phyloP scores from a whole-genome alignment of 2,329 filamentous ascomycete genomes.

The Falciphora oryzae region DNA sequence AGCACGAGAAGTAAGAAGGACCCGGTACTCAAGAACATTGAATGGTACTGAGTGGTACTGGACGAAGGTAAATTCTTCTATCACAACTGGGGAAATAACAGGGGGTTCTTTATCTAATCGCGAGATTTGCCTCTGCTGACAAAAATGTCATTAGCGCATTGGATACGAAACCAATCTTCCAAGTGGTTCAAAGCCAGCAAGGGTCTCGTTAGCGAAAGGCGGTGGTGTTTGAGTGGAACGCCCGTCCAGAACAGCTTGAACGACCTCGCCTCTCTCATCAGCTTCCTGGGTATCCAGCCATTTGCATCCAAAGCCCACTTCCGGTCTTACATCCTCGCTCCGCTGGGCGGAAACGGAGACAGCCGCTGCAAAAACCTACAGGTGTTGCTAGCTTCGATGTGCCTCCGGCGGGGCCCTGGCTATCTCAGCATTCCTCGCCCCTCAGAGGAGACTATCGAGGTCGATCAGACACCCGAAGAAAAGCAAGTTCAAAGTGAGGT shows the following conservation, averaged over 20 bases:
- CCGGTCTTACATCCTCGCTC: slow-evolving; percentile 34
- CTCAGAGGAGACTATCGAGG: slow-evolving; percentile 24
- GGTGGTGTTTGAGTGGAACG: slow-evolving; percentile 50
- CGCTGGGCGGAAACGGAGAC: slow-evolving; percentile 24
- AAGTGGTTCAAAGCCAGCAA: neutral
- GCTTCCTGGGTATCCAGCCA: slow-evolving; percentile 38
- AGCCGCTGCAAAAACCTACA: slow-evolving; percentile 24
- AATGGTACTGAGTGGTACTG: neutral
- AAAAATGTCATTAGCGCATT: neutral
- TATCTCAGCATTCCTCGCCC: slow-evolving; percentile 30
- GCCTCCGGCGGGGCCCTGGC: slow-evolving; percentile 35
- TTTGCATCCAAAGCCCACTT: slow-evolving; percentile 36
- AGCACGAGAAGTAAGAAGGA: neutral
- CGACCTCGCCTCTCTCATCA: slow-evolving; percentile 45
- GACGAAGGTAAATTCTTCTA: neutral
- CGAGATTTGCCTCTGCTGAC: neutral
- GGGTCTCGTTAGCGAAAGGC: neutral
- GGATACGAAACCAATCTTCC: neutral
- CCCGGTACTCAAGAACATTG: neutral
- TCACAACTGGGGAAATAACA: too few relatives aligned
- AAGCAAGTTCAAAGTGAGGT: slow-evolving; percentile 24
- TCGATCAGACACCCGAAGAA: slow-evolving; percentile 26
- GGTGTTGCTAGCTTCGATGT: slow-evolving; percentile 31
- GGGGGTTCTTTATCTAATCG: neutral
- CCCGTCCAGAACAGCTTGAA: slow-evolving; percentile 48